Percentiles rank a stretch among this genome's conserved stretches.
These are phyloP conservation scores for Xylaria acuta DNA, from an alignment of 495 filamentous ascomycete genomes.

Conservation along the genomic window DNA sequence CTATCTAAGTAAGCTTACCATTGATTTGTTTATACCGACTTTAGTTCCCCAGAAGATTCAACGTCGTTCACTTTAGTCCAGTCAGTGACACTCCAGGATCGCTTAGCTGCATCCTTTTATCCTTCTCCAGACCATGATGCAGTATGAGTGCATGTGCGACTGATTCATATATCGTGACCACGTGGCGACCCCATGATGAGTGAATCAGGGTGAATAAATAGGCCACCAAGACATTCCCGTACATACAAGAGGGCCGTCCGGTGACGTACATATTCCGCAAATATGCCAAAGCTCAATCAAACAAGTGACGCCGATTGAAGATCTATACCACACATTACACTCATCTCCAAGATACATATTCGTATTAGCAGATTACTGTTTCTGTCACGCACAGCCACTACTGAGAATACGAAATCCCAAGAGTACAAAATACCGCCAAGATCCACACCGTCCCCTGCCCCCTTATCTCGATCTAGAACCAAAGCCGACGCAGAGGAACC, in stretches of 20 bases:
- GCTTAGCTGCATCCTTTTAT: not conserved
- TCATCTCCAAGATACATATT: not conserved
- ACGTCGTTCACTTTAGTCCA: not conserved
- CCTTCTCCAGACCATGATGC: not conserved
- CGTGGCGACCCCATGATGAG: not conserved
- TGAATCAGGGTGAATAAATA: no score
- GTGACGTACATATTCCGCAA: not conserved
- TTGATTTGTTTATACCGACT: not conserved
- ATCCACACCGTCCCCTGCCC: not conserved
- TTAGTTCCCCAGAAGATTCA: not conserved
- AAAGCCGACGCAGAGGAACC: constrained; percentile 16
- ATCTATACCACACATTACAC: not conserved
- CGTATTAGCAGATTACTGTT: not conserved
- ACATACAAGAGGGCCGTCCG: not conserved
- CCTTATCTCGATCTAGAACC: constrained; percentile 14
- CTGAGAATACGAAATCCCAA: not conserved
- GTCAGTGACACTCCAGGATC: not conserved
- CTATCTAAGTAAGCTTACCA: not conserved
- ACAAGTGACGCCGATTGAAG: not conserved
- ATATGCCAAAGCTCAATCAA: not conserved
- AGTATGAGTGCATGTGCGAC: not conserved
- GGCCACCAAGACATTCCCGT: no score
- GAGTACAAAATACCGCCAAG: not conserved
- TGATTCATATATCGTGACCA: not conserved
- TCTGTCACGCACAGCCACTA: not conserved